phyloP scores from a whole-genome alignment of 371 early-diverging fungal genomes.

The Syncephalis fuscata region DNA sequence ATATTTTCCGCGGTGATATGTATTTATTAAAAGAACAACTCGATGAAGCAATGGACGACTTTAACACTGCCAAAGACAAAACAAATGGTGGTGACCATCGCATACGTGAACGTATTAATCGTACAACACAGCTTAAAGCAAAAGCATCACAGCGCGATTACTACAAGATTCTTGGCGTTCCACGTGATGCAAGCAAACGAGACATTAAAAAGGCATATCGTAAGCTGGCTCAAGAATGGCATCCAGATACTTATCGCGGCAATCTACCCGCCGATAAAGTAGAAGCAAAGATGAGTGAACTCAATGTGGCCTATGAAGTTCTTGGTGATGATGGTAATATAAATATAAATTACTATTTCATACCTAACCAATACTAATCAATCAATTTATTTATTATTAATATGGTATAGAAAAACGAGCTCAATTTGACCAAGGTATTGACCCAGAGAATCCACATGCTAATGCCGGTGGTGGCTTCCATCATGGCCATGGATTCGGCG shows the following conservation, averaged over 20 bases:
- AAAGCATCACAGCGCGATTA: conserved; percentile 70
- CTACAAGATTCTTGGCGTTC: conserved; percentile 83
- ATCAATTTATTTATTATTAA: no score
- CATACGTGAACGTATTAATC: conserved; percentile 31
- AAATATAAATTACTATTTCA: neutral
- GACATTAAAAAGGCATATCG: conserved; percentile 90
- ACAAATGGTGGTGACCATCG: conserved; percentile 33
- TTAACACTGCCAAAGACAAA: conserved; percentile 47
- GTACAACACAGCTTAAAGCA: conserved; percentile 49
- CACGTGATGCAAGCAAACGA: conserved; percentile 46
- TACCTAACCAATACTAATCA: conserved; percentile 5
- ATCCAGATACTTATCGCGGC: conserved; percentile 82
- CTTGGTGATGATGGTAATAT: conserved; percentile 58
- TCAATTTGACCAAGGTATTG: conserved; percentile 80
- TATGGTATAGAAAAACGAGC: conserved; percentile 25
- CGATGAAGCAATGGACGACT: conserved; percentile 53
- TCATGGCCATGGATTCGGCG: conserved; percentile 12
- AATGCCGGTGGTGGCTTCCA: conserved; percentile 38
- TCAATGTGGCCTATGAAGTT: conserved; percentile 89
- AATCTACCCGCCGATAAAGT: conserved; percentile 61
- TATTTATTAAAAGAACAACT: conserved; percentile 46
- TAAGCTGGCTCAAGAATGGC: conserved; percentile 72
- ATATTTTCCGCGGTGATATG: conserved; percentile 49
- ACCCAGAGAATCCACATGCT: conserved; percentile 75
- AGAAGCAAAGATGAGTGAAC: conserved; percentile 76